Percentiles rank a stretch among this genome's conserved stretches.
Evolutionary conservation across 1,139 yeast genomes (phyloP).

Genomic region (Debaryomycetaceae sp.): DNA sequence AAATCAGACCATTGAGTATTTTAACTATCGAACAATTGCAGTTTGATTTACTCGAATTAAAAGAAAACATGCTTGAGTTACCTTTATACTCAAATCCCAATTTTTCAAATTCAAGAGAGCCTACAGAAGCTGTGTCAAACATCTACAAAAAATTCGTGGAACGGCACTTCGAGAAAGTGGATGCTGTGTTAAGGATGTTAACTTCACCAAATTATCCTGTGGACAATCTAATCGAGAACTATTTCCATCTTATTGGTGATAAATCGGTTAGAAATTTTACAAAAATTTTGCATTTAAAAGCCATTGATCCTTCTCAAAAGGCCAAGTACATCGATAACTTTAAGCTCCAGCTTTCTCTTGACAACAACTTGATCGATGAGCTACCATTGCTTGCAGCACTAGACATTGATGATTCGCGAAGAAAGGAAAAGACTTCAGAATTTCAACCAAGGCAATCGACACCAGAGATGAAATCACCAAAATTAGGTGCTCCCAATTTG

Average conservation of each 20-base stretch:
- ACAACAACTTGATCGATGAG: constrained; percentile 42
- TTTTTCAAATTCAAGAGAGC: constrained; percentile 15
- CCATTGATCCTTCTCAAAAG: constrained; percentile 47
- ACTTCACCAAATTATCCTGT: constrained; percentile 61
- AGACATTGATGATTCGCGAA: constrained; percentile 11
- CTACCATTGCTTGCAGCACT: constrained; percentile 37
- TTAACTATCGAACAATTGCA: constrained; percentile 78
- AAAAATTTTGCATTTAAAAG: constrained; percentile 64
- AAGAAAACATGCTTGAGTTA: constrained; percentile 50
- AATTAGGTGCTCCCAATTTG: constrained; percentile 14
- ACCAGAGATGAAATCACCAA: constrained; percentile 26
- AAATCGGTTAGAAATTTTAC: constrained; percentile 57
- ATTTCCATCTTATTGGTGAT: constrained; percentile 69
- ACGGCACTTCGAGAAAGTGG: constrained; percentile 50
- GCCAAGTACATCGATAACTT: constrained; percentile 58
- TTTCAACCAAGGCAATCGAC: constrained; percentile 9
- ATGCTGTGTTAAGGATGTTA: constrained; percentile 62
- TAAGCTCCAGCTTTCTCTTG: constrained; percentile 53
- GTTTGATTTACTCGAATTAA: constrained; percentile 65
- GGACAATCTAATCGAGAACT: constrained; percentile 61
- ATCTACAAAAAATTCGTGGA: constrained; percentile 51
- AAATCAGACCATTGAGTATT: constrained; percentile 63
- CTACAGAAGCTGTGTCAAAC: constrained; percentile 6
- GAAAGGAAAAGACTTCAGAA: not conserved
- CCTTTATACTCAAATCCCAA: constrained; percentile 45